Evolutionary conservation across 2,329 filamentous ascomycete species (phyloP).

Genomic region (Aspergillus transmontanensis): DNA sequence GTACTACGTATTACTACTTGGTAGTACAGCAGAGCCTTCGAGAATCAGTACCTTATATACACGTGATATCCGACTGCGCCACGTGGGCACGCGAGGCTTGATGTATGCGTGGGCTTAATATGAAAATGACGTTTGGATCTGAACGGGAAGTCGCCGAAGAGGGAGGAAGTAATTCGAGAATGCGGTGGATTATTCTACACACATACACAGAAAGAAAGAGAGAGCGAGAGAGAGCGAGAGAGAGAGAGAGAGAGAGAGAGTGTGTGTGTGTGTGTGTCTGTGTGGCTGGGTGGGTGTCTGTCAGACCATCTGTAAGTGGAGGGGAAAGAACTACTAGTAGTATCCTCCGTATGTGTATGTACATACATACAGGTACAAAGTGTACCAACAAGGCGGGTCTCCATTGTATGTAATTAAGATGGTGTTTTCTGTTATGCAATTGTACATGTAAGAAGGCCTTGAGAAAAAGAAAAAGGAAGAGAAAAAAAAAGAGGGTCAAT

Average conservation of each 20-base stretch:
- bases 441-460: not conserved
- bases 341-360: not conserved
- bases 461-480: not conserved
- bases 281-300: too few species aligned
- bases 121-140: not conserved
- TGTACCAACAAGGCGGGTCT: not conserved
- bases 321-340: not conserved
- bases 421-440: not conserved
- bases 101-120: not conserved
- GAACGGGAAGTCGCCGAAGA: not conserved
- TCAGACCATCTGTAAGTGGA: not conserved
- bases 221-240: too few species aligned
- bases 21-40: constrained; percentile 8
- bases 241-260: too few species aligned
- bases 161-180: not conserved
- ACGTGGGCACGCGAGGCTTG: not conserved
- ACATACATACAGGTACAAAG: not conserved
- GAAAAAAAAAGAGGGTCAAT: not conserved
- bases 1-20: not conserved
- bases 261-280: not conserved
- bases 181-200: not conserved
- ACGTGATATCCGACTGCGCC: constrained; percentile 8
- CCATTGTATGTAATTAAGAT: not conserved
- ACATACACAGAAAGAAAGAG: too few species aligned
- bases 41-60: not conserved